These are phyloP conservation scores for Botrytis tulipae DNA, from an alignment of 2,329 filamentous ascomycete genomes.

Conservation along the genomic window DNA sequence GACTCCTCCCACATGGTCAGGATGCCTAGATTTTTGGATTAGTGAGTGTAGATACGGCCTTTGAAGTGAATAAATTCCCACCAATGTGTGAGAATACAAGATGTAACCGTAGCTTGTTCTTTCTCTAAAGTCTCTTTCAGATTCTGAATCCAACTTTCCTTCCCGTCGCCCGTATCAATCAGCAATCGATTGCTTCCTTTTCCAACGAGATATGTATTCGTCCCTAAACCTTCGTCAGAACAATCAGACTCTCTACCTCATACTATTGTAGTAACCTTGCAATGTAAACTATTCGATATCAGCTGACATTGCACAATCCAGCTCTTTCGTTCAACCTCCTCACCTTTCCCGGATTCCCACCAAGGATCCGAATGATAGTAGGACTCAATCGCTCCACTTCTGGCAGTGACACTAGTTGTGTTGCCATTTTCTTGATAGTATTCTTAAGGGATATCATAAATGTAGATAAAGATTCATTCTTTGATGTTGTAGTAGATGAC, in stretches of 20 bases:
- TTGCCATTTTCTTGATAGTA: slow-evolving; percentile 34
- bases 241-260: background rate
- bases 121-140: slow-evolving; percentile 62
- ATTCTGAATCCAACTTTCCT: slow-evolving; percentile 65
- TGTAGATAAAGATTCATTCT: background rate
- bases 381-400: slow-evolving; percentile 76
- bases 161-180: slow-evolving; percentile 84
- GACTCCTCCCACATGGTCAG: slow-evolving; percentile 79
- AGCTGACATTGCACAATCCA: slow-evolving; percentile 11
- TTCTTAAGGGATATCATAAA: slow-evolving; percentile 8
- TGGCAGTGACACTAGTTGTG: slow-evolving; percentile 48
- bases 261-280: slow-evolving; percentile 48
- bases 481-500: background rate
- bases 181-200: slow-evolving; percentile 71
- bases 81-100: slow-evolving; percentile 84
- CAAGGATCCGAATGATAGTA: slow-evolving; percentile 78
- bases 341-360: slow-evolving; percentile 85
- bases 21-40: slow-evolving; percentile 48
- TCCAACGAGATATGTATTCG: slow-evolving; percentile 93
- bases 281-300: slow-evolving; percentile 51
- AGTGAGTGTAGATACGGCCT: background rate
- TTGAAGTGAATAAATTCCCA: background rate
- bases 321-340: slow-evolving; percentile 19
- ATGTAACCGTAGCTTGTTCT: slow-evolving; percentile 67
- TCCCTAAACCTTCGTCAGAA: slow-evolving; percentile 61